phyloP scores from a whole-genome alignment of 148 eudicot species.

The Salicornia ramosissima region DNA sequence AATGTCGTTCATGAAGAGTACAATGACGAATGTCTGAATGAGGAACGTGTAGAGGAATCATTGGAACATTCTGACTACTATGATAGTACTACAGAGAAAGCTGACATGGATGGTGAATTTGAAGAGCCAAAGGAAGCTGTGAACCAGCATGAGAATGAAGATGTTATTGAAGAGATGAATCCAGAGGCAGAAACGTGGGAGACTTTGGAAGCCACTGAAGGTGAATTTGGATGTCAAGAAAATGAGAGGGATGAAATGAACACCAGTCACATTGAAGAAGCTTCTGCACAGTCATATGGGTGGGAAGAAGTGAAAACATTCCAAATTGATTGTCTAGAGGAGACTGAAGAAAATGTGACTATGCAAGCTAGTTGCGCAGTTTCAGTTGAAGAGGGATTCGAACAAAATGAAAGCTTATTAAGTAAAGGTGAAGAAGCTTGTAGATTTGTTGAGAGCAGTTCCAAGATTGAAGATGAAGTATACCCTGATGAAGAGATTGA shows the following conservation, averaged over 20 bases:
- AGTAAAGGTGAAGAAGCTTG: constrained; percentile 31
- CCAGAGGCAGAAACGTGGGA: constrained; percentile 17
- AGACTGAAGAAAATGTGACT: constrained; percentile 28
- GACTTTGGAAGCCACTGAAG: constrained; percentile 18
- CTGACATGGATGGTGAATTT: constrained; percentile 24
- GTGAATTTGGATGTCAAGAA: constrained; percentile 15
- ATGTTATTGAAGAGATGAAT: constrained; percentile 18
- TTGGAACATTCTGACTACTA: constrained; percentile 17
- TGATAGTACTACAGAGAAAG: constrained; percentile 19
- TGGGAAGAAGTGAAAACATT: constrained; percentile 21
- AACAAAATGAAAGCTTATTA: constrained; percentile 19
- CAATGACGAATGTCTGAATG: constrained; percentile 17
- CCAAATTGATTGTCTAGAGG: constrained; percentile 15
- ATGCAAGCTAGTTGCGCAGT: constrained; percentile 21
- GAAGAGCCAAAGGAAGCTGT: constrained; percentile 27
- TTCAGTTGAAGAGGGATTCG: constrained; percentile 24
- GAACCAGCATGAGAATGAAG: constrained; percentile 19
- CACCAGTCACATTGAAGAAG: constrained; percentile 21
- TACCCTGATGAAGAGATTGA: constrained; percentile 28
- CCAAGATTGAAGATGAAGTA: constrained; percentile 6
- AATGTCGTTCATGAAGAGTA: constrained; percentile 19
- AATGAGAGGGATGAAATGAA: constrained; percentile 19
- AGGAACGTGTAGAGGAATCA: constrained; percentile 16
- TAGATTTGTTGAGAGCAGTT: constrained; percentile 20
- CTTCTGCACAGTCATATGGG: constrained; percentile 7